Evolutionary conservation across 345 rosid genomes (phyloP), one percentile per base, ranked within the genome.

Genomic region (Corchorus capsularis): DNA sequence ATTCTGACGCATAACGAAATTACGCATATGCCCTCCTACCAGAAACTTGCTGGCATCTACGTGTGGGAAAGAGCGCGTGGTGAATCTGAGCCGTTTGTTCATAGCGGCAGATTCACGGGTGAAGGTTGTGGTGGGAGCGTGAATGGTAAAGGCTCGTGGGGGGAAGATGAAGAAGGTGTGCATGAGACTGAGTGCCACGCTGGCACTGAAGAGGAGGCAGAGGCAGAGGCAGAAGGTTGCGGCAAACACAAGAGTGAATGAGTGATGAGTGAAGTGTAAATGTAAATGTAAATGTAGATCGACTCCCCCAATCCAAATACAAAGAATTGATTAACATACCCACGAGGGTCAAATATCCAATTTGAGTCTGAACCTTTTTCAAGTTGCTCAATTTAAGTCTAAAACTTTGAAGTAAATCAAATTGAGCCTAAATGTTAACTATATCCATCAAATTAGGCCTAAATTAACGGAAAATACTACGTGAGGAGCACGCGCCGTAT

Each of bases 11-110:
- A 71, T 63, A 2, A 0, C 0, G 55, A 61, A 78, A 63, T 80
- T 78, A 85, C 90, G 8, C 0, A 3, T 54, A 3, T 65, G 13
- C 63, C 85, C 88, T 79, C 55, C 54, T 12, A 78, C 81, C 79
- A 34, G 75, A 74, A 60, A 59, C n/a, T 22, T 27, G 3, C 16
- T 14, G 37, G 47, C 0, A 0, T 32, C 27, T 27, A 45, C 60
- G 49, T 52, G 63, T 63, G 22, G 3, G 39, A 6, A 4, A 1
- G 45, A 1, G 70, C 76, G 76, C 77, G 86, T 2, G 10, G 0
- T 1, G 4, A 6, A 27, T 55, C 54, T 0, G 7, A 41, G 16
- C 63, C 81, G 69, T 71, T 9, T 49, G 14, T 34, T 0, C 4
- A 22, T 63, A 41, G 57, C 72, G 81, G 81, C 32, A 64, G 72